Conservation (phyloP, 2,329 filamentous ascomycete species). For the Gyromitra esculenta region DNA sequence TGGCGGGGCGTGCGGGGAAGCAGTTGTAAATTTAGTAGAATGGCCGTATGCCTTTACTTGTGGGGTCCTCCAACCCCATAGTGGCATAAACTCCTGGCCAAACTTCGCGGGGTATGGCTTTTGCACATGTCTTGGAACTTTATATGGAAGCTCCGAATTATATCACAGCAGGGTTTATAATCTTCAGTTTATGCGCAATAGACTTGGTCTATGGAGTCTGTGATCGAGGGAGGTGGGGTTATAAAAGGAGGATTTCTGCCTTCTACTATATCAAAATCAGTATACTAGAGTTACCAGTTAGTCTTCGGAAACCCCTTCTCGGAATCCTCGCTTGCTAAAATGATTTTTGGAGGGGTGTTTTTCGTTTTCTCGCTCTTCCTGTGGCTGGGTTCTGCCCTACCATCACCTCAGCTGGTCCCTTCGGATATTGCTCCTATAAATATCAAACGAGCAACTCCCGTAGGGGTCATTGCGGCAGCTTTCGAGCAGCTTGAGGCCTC, state of each 20-base stretch:
- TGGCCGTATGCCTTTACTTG: no score
- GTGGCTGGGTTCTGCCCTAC: constrained; percentile 1
- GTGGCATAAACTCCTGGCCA: no score
- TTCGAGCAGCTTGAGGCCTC: constrained; percentile 23
- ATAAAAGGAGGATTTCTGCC: neutral
- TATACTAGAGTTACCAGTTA: neutral
- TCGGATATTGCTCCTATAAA: neutral
- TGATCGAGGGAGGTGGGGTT: neutral
- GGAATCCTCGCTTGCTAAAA: neutral
- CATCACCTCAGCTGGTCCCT: neutral
- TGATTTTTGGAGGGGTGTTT: neutral
- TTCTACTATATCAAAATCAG: neutral
- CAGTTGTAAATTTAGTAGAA: no score
- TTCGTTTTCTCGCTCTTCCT: neutral
- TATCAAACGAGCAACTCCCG: neutral
- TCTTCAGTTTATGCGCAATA: neutral
- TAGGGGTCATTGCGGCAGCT: constrained; percentile 27
- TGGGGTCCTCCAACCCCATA: no score
- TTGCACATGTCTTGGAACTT: no score
- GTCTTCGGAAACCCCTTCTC: neutral
- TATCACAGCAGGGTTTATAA: neutral
- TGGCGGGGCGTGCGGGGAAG: no score
- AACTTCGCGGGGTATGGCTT: no score
- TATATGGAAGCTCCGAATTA: no score
- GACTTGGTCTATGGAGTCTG: neutral